A percentile compares a stretch with the other conserved stretches of the same genome.
Evolutionary conservation across 306 rosid species (phyloP).

Genomic region (Trifolium repens): DNA sequence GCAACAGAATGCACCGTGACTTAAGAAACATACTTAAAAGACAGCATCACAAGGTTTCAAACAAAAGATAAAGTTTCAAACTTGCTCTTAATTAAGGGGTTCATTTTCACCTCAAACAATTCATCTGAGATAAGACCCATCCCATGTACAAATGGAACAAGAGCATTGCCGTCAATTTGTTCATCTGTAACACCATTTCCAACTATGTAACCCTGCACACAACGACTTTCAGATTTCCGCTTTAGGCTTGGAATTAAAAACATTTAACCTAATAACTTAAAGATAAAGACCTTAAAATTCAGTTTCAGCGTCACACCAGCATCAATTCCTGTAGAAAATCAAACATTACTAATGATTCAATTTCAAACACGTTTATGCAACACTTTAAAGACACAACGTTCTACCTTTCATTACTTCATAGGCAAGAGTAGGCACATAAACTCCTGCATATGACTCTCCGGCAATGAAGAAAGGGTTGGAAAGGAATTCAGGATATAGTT

Average conservation of each 20-base stretch:
- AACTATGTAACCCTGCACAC: conserved; percentile 81
- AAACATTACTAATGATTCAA: conserved; percentile 34
- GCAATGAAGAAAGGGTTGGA: conserved; percentile 72
- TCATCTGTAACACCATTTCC: conserved; percentile 96
- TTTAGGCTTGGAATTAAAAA: conserved; percentile 22
- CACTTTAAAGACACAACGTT: conserved; percentile 26
- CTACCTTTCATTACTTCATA: conserved; percentile 75
- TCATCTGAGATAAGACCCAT: conserved; percentile 94
- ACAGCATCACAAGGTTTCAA: conserved; percentile 24
- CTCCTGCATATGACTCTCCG: conserved; percentile 95
- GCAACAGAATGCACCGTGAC: conserved; percentile 43
- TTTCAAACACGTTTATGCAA: conserved; percentile 20
- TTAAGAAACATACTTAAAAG: conserved; percentile 34
- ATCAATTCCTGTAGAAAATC: conserved; percentile 62
- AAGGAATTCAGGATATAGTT: conserved; percentile 73
- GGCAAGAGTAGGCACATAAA: conserved; percentile 93
- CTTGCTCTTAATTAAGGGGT: conserved; percentile 3
- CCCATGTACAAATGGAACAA: conserved; percentile 91
- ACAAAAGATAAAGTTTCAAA: conserved; percentile 16
- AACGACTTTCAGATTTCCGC: conserved; percentile 40
- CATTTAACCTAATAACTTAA: conserved; percentile 26
- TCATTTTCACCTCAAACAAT: conserved; percentile 67
- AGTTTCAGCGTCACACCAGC: conserved; percentile 63
- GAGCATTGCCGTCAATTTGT: conserved; percentile 82
- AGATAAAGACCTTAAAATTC: conserved; percentile 73